Base-by-base conservation (phyloP, 768 basidiomycete genomes). In the Neoboletus subvelutipes region DNA sequence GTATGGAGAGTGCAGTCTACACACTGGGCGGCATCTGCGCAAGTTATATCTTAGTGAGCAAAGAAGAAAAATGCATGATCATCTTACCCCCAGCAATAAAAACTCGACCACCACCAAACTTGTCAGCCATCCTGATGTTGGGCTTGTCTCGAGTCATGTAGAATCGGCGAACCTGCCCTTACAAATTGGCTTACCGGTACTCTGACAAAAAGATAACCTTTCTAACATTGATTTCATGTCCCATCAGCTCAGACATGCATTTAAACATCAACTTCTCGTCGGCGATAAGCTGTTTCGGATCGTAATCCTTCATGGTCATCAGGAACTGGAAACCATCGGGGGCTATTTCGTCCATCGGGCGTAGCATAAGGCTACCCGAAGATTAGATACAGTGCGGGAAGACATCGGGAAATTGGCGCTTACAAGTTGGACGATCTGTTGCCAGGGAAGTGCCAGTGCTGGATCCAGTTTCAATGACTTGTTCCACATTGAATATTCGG, bases 121-220 rank as follows among this genome's bases (percentile, higher is more conserved):
- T 72, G 40, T 80, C 61, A 1, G 75, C 77, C 78, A 81, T 78
- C 11, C 82, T 73, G 29, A 82, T 73, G 60, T 80, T 81, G 1
- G 80, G 75, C 29, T 80, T 77, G 51, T 45, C n/a, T 22, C 26
- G 9, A 34, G 56, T 52, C 12, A 58, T 60, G 29, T 31, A 49
- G 34, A 12, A 55, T 52, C 3, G 10, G 17, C 6, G 28, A 20
- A 66, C 11, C 7, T 31, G 8, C 50, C 7, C 2, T 58, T 49
- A 39, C 47, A 64, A 48, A 26, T 20, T 52, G 56, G 37, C 65
- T 55, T 9, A 73, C 74, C 68, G 57, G 54, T 67, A 76, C 20
- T 66, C 60, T 20, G 66, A 68, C 46, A 59, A 10, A 58, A 60
- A 64, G 6, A 66, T 49, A 4, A 71, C 45, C n/a, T 73, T 64